A percentile compares a stretch with the other conserved stretches of the same genome.
phyloP scores from a whole-genome alignment of 1,284 basidiomycete genomes.

The Ceratobasidium papillatum region DNA sequence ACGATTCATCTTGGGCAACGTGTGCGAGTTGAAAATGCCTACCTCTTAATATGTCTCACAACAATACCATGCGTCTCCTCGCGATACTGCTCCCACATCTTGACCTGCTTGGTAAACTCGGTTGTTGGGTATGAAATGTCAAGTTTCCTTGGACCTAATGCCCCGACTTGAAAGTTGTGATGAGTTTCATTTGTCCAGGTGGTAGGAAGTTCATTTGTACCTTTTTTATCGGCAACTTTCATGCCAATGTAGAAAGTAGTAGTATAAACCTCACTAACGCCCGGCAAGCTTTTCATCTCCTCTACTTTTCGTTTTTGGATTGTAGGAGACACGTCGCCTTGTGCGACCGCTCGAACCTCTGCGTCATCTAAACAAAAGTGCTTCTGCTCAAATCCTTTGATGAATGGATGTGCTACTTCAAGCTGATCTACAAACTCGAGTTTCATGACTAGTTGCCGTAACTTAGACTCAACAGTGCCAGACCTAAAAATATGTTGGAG shows the following conservation, averaged over 20 bases:
- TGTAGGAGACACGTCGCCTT: constrained; percentile 81
- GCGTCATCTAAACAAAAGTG: constrained; percentile 86
- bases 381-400: constrained; percentile 92
- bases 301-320: constrained; percentile 78
- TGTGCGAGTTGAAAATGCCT: constrained; percentile 48
- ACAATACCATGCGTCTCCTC: constrained; percentile 93
- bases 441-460: constrained; percentile 97
- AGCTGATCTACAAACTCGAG: constrained; percentile 95
- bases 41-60: constrained; percentile 94
- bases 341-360: constrained; percentile 88
- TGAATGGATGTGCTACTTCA: constrained; percentile 92
- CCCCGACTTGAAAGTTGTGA: constrained; percentile 62
- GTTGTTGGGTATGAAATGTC: constrained; percentile 98
- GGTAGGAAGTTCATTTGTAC: constrained; percentile 59
- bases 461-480: constrained; percentile 95
- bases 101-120: constrained; percentile 95
- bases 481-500: constrained; percentile 62
- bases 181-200: neutral
- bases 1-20: neutral
- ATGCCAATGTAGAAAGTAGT: constrained; percentile 98
- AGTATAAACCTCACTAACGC: constrained; percentile 82
- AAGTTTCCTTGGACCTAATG: constrained; percentile 78
- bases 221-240: constrained; percentile 88
- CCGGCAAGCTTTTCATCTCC: constrained; percentile 82
- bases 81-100: constrained; percentile 96